Conservation (phyloP, 129 eudicot genomes). For the Escallonia rubra region DNA sequence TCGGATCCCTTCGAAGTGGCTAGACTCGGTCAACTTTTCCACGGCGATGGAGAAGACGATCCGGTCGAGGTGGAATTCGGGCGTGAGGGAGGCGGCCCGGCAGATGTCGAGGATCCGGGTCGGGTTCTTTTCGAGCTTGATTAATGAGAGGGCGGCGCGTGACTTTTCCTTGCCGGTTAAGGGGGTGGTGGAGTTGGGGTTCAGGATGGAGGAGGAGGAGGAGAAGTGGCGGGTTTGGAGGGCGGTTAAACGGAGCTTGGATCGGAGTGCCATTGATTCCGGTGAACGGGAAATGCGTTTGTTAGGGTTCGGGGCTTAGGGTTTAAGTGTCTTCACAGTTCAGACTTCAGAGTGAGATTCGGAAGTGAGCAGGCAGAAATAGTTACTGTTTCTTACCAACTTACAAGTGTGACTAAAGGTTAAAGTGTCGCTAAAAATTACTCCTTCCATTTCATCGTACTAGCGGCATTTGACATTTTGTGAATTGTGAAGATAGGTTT, state of each 20-base stretch:
- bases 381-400: no score
- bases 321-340: background rate
- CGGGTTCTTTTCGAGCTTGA: slow-evolving; percentile 66
- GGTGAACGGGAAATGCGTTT: background rate
- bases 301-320: background rate
- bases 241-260: slow-evolving; percentile 17
- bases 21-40: slow-evolving; percentile 44
- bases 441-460: no score
- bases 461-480: no score
- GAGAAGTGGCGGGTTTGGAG: slow-evolving; percentile 34
- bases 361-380: no score
- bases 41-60: slow-evolving; percentile 64
- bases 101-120: slow-evolving; percentile 70
- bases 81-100: slow-evolving; percentile 73
- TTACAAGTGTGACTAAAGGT: no score
- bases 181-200: slow-evolving; percentile 51
- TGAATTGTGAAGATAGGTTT: no score
- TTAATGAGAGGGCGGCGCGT: slow-evolving; percentile 59
- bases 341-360: no score
- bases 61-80: slow-evolving; percentile 76
- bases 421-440: no score
- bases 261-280: slow-evolving; percentile 25
- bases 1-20: slow-evolving; percentile 58
- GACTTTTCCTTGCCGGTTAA: slow-evolving; percentile 59
- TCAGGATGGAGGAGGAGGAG: slow-evolving; percentile 40